Base-by-base conservation (phyloP, 2,329 filamentous ascomycete species). In the Nannizziopsis barbatae region DNA sequence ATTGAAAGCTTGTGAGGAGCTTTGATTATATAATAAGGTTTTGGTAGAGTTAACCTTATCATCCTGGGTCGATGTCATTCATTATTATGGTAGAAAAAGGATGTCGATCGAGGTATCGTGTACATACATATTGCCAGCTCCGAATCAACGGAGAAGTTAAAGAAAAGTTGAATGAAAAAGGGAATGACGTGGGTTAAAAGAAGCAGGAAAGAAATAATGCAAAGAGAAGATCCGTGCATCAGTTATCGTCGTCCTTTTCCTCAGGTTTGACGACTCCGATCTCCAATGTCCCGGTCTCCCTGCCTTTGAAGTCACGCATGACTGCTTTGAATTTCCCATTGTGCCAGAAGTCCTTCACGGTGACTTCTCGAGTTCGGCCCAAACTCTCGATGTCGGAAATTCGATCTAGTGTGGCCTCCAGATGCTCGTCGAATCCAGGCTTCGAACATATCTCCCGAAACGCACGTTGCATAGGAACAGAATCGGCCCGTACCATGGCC, bases 341-440 rank as follows among this genome's bases (percentile, higher is more conserved):
- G 30, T 89, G 72, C 60, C 92, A 90, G 35, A 96, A 73, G 65
- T 96, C 92, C 71, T 98, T 98, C 55, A 94, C 85, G 1, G 94
- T 93, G 45, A 98, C 65, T 68, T 98, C 92, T 53, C 90, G 80
- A n/a, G 92, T 98, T 53, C 92, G 75, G 32, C 89, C 90, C 53
- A 98, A 73, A 59, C 83, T 89, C 72, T 98, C 92, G 62, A 98
- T 98, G 55, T 84, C 89, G n/a, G 75, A 69, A 56, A 98, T 98
- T 17, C 92, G 77, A 50, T 90, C 77, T 18, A 95, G 71, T 0
- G 92, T 96, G 2, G 76, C 81, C 52, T 94, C 81, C 12, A 98
- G 70, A 62, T 88, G 83, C 55, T 89, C 73, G 18, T 87, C 80
- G 64, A 98, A 98, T 5, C 85, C 85, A 3, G 79, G 75, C 57